These are phyloP conservation scores for Melaleuca alternifolia DNA, from an alignment of 345 rosid species.

Conservation along the genomic window DNA sequence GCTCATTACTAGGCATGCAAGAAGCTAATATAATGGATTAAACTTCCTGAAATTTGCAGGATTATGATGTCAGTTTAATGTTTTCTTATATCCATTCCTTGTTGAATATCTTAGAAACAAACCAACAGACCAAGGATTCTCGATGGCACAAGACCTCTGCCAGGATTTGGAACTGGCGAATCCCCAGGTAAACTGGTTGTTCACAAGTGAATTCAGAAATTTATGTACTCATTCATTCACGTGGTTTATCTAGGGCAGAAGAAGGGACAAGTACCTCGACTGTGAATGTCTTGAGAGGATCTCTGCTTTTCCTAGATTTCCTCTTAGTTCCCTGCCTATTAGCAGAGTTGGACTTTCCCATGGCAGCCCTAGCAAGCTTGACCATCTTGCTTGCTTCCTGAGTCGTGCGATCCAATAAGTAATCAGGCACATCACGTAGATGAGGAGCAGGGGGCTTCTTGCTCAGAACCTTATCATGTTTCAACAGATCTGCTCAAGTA, in stretches of 20 bases:
- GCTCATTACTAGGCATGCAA: not conserved
- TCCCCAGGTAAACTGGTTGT: not conserved
- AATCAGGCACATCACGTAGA: constrained; percentile 63
- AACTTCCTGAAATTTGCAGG: not conserved
- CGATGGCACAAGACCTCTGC: not conserved
- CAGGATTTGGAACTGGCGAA: not conserved
- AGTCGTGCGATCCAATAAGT: constrained; percentile 62
- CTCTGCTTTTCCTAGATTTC: constrained; percentile 39
- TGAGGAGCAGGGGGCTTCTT: constrained; percentile 61
- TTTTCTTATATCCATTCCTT: not conserved
- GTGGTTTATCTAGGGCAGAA: not conserved
- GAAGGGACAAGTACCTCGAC: constrained; percentile 24
- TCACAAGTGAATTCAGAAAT: not conserved
- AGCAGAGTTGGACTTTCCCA: constrained; percentile 40
- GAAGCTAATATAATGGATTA: not conserved
- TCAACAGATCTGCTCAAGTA: constrained; percentile 49
- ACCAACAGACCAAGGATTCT: not conserved
- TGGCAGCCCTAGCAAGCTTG: constrained; percentile 73
- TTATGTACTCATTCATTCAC: not conserved
- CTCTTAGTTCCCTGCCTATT: constrained; percentile 34
- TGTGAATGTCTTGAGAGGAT: constrained; percentile 53
- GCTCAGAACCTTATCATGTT: constrained; percentile 76
- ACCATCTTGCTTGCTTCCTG: constrained; percentile 85
- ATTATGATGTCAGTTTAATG: not conserved
- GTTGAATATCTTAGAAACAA: not conserved